Evolutionary conservation across 768 basidiomycete species (phyloP), one percentile per base, ranked within the genome.

Genomic region (Mycena sanguinolenta): DNA sequence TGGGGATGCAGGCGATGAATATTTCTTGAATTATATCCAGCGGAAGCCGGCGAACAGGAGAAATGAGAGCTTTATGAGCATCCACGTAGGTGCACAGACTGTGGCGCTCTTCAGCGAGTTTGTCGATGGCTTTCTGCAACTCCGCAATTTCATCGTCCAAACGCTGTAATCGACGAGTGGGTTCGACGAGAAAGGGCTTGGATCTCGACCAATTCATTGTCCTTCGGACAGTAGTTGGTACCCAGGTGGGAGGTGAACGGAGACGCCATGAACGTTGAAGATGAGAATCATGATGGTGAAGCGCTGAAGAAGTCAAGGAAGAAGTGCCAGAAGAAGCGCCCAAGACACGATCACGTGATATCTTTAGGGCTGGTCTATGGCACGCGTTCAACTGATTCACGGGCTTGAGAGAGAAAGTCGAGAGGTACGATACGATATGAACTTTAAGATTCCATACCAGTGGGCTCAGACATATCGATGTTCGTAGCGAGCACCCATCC

Each of bases 1-100:
- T 63, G 4, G 65, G 70, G 46, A 71, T 42, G 27, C 70, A 71
- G 4, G 66, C 61, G 8, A 67, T 10, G 49, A 67, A 67, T 17
- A 70, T 70, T 28, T 60, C 69, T 7, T 54, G 30, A 27, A 71
- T 36, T 17, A 67, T 32, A 21, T 70, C 63, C 21, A 60, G 38
- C 1, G 63, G 69, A 1, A 65, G 32, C 1, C 49, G 57, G 10
- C 65, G 34, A 2, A 30, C 25, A 3, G 65, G 65, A 0, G 65
- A 58, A 30, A 58, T 38, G 27, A 65, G 65, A 30, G 65, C 65
- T 19, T 39, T 52, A 21, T 65, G 65, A 7, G 25, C 57, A 0
- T 58, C 57, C 25, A 58, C 36, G 21, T 38, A 65, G 17, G 13
- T 34, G 0, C 23, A 12, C 1, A 65, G 44, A 6, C 25, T 21